Percentiles rank a stretch among this genome's conserved stretches.
Evolutionary conservation across 1,284 basidiomycete species (phyloP).

Genomic region (Tilletia caries): DNA sequence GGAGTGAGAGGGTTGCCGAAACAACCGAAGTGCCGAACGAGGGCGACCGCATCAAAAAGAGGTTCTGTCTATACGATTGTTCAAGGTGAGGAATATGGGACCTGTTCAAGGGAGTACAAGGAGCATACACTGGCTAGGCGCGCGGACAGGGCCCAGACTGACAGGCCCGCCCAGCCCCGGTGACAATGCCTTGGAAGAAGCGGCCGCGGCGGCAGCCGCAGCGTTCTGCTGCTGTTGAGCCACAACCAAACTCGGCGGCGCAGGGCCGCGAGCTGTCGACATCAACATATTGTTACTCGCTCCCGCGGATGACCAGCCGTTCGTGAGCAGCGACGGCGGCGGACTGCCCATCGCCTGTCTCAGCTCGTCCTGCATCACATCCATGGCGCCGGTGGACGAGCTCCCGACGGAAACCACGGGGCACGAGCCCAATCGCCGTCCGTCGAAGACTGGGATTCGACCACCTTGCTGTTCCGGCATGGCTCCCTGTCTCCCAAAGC

Average conservation of each 20-base stretch:
- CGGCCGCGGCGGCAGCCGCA: background rate
- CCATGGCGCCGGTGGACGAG: background rate
- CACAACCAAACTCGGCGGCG: no score
- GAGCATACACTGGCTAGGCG: background rate
- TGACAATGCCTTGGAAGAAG: background rate
- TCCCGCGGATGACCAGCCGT: no score
- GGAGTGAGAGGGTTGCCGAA: no score
- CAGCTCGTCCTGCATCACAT: constrained; percentile 4
- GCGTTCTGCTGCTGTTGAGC: background rate
- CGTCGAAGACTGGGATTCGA: background rate
- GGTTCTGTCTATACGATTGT: no score
- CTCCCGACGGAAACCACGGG: background rate
- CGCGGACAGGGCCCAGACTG: background rate
- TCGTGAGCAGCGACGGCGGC: background rate
- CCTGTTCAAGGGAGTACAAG: background rate
- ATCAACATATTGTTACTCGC: no score
- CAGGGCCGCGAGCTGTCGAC: no score
- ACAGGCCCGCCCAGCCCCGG: no score
- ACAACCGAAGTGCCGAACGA: no score
- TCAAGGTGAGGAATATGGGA: no score
- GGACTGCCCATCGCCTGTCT: constrained; percentile 1
- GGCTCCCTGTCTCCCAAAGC: background rate
- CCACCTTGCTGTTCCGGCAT: background rate
- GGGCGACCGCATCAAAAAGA: no score
- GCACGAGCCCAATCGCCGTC: background rate